A percentile compares a stretch with the other conserved stretches of the same genome.
phyloP scores from a whole-genome alignment of 495 filamentous ascomycete species.

The Achaetomiella virescens region DNA sequence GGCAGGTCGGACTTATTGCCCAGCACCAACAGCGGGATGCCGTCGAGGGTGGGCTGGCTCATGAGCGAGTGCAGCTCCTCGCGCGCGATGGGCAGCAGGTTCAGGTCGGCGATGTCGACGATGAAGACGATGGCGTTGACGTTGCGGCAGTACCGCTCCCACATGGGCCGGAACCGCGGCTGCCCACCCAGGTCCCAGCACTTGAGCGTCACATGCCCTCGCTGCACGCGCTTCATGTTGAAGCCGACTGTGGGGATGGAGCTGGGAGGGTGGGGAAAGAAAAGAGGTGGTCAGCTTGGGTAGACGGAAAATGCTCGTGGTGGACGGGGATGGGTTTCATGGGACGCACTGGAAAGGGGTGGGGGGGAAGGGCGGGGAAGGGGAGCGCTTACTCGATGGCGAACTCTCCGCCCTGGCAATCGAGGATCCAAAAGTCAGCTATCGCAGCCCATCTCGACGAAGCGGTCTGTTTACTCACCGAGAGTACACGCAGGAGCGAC shows the following conservation, averaged over 20 bases:
- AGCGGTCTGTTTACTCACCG: slow-evolving; percentile 52
- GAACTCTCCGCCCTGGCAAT: slow-evolving; percentile 86
- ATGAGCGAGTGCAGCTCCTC: slow-evolving; percentile 89
- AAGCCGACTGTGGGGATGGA: slow-evolving; percentile 98
- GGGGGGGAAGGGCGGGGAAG: slow-evolving; percentile 9
- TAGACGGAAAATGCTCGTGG: neutral
- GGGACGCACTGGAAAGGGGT: slow-evolving; percentile 3
- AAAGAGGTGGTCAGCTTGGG: slow-evolving; percentile 34
- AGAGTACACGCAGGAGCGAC: slow-evolving; percentile 84
- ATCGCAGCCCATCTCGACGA: neutral
- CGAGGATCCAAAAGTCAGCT: slow-evolving; percentile 10
- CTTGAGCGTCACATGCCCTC: slow-evolving; percentile 97
- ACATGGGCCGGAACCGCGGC: slow-evolving; percentile 96
- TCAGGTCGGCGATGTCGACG: slow-evolving; percentile 71
- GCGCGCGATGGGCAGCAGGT: slow-evolving; percentile 75
- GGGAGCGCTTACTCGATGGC: slow-evolving; percentile 82
- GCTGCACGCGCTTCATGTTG: slow-evolving; percentile 97
- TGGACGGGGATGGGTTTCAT: slow-evolving; percentile 1
- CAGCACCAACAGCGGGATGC: slow-evolving; percentile 91
- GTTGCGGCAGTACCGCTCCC: slow-evolving; percentile 96
- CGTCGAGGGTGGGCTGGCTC: slow-evolving; percentile 74
- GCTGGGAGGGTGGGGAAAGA: slow-evolving; percentile 42
- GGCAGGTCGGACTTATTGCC: slow-evolving; percentile 96
- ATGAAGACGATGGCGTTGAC: slow-evolving; percentile 99
- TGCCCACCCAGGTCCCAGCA: slow-evolving; percentile 99